Evolutionary conservation across 2,329 filamentous ascomycete species (phyloP).

Genomic region (Arthroderma sp.): DNA sequence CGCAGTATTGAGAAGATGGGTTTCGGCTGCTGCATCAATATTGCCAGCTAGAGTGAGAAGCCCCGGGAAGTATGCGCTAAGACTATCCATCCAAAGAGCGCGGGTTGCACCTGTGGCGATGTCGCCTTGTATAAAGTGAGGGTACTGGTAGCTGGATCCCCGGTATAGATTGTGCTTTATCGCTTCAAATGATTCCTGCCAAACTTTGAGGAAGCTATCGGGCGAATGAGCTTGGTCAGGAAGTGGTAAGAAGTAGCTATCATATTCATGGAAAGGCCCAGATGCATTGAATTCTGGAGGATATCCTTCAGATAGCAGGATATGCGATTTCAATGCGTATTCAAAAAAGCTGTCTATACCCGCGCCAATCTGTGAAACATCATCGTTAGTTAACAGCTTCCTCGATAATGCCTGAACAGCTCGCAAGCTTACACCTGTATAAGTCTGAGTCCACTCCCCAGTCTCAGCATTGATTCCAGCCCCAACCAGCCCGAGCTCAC

Average conservation of each 20-base stretch:
- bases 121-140: conserved; percentile 87
- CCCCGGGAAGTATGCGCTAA: conserved; percentile 91
- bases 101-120: conserved; percentile 75
- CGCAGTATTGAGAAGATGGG: conserved; percentile 80
- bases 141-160: conserved; percentile 60
- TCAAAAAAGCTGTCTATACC: conserved; percentile 98
- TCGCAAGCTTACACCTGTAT: conserved; percentile 50
- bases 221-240: conserved; percentile 56
- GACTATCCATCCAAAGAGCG: conserved; percentile 89
- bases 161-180: conserved; percentile 90
- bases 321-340: conserved; percentile 88
- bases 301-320: conserved; percentile 67
- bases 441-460: conserved; percentile 76
- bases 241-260: conserved; percentile 53
- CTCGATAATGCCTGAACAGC: not conserved
- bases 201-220: conserved; percentile 66
- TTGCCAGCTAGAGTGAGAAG: conserved; percentile 76
- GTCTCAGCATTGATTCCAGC: conserved; percentile 86
- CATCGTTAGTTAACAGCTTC: not conserved
- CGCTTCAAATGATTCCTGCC: conserved; percentile 73
- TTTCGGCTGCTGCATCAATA: conserved; percentile 78
- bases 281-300: conserved; percentile 26
- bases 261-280: conserved; percentile 41
- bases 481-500: conserved; percentile 74
- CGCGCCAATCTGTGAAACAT: conserved; percentile 56